Percentiles rank a stretch among this genome's conserved stretches.
phyloP scores from a whole-genome alignment of 805 yeast species.

The Candida ascalaphidarum region DNA sequence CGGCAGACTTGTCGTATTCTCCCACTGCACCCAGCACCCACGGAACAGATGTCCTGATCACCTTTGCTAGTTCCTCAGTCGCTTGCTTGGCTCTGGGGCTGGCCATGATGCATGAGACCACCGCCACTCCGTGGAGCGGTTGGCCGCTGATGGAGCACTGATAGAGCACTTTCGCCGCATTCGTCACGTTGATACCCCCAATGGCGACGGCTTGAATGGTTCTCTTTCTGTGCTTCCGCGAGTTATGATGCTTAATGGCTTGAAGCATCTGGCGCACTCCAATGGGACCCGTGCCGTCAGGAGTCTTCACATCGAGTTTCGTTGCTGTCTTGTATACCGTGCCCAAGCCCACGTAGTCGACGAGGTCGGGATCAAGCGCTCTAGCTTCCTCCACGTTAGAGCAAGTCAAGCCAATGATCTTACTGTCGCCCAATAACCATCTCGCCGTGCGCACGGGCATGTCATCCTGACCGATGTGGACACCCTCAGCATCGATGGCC shows the following conservation, averaged over 20 bases:
- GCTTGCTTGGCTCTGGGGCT: constrained; percentile 43
- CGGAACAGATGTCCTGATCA: constrained; percentile 16
- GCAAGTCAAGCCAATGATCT: constrained; percentile 75
- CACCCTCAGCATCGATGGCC: constrained; percentile 85
- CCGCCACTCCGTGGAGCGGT: constrained; percentile 72
- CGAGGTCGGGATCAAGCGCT: constrained; percentile 36
- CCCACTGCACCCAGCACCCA: constrained; percentile 1
- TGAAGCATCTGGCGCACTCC: constrained; percentile 52
- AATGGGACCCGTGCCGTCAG: constrained; percentile 48
- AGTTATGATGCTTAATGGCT: constrained; percentile 25
- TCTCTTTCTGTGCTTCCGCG: constrained; percentile 14
- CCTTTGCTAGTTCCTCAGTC: constrained; percentile 28
- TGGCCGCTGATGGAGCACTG: constrained; percentile 38
- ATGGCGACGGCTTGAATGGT: constrained; percentile 59
- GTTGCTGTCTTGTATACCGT: constrained; percentile 70
- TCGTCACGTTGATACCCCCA: constrained; percentile 67
- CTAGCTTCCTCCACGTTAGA: constrained; percentile 40
- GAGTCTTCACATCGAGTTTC: constrained; percentile 47
- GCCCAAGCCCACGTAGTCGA: constrained; percentile 84
- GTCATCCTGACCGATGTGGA: constrained; percentile 91
- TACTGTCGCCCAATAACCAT: constrained; percentile 58
- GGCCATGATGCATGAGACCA: constrained; percentile 83
- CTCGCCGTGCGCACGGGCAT: constrained; percentile 59
- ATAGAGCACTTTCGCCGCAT: constrained; percentile 49
- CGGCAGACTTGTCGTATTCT: background rate